Evolutionary conservation across 2,329 filamentous ascomycete species (phyloP), one percentile per base, ranked within the genome.

Genomic region (Ophiocordyceps australis): DNA sequence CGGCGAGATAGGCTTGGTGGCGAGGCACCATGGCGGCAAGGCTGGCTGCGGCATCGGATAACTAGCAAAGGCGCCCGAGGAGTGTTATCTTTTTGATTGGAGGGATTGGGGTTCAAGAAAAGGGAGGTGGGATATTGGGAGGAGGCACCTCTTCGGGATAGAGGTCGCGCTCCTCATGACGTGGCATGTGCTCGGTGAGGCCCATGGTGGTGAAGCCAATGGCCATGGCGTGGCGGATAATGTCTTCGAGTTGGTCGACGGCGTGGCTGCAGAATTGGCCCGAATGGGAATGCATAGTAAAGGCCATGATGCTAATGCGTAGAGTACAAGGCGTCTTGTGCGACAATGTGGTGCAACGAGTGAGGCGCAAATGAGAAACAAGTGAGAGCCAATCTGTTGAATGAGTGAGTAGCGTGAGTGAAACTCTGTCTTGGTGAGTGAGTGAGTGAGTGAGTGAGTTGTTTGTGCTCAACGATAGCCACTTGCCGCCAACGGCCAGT

Each of bases 201-300:
- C 77, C 82, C 44, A 94, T 83, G 13, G 77, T 77, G 33, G 72
- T 69, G 65, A 91, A 89, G 22, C 77, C 74, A 32, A 76, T 63
- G 24, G 62, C 52, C 37, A 95, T 81, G 35, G 86, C 86, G 9
- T 73, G 66, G 42, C 74, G 66, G 38, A 95, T 59, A 25, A 95
- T 69, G 36, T 82, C 74, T 49, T 95, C 86, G 8, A 98, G 66
- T 13, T 71, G 65, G 46, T 92, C 72, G 45, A 76, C 72, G 26
- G 89, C 89, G 57, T 98, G 89, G 8, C 74, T 74, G 57, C 89
- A 98, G 59, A 98, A 98, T 49, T 98, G 81, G 35, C 89, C 89
- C 20, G 89, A 95, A 55, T 98, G 89, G 44, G 82, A 92, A 53
- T 98, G 89, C 60, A 95, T 91, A 5, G 89, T 91, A 56, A 92